These are phyloP conservation scores for Eutrema yunnanense DNA, from an alignment of 345 rosid genomes.

Conservation along the genomic window DNA sequence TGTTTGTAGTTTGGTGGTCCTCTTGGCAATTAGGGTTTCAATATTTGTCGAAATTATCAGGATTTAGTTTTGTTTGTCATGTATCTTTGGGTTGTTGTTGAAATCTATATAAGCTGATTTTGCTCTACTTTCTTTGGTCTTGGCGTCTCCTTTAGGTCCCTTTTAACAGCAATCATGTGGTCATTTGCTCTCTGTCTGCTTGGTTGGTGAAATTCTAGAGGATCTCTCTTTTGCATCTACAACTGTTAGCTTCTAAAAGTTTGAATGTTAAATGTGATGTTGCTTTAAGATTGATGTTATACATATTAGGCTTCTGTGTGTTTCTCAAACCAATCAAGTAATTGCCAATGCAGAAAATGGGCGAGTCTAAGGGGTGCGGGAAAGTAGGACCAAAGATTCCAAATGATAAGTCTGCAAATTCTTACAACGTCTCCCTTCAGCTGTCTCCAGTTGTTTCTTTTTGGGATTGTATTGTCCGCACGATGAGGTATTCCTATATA, in stretches of 20 bases:
- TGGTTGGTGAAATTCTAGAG: not conserved
- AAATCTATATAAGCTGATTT: not conserved
- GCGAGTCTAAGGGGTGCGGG: conserved; percentile 76
- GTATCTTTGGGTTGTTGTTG: not conserved
- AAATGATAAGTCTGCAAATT: conserved; percentile 43
- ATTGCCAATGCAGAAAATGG: conserved; percentile 43
- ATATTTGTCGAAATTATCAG: not conserved
- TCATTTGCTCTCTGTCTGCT: not conserved
- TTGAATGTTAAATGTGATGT: not conserved
- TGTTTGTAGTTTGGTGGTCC: not conserved
- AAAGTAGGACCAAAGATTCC: conserved; percentile 64
- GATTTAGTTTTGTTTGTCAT: not conserved
- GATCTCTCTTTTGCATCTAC: not conserved
- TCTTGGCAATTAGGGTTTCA: not conserved
- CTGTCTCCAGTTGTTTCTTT: conserved; percentile 90
- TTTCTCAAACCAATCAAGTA: conserved; percentile 31
- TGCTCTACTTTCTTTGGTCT: not conserved
- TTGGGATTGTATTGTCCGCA: conserved; percentile 96
- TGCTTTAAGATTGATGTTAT: not conserved
- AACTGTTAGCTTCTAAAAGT: not conserved
- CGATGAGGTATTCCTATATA: conserved; percentile 94
- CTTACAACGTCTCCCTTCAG: conserved; percentile 58
- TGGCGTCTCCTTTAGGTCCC: not conserved
- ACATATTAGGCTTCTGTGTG: conserved; percentile 47
- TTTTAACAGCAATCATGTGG: not conserved